phyloP scores from a whole-genome alignment of 139 green algal species.

The Spirogloea muscicola region DNA sequence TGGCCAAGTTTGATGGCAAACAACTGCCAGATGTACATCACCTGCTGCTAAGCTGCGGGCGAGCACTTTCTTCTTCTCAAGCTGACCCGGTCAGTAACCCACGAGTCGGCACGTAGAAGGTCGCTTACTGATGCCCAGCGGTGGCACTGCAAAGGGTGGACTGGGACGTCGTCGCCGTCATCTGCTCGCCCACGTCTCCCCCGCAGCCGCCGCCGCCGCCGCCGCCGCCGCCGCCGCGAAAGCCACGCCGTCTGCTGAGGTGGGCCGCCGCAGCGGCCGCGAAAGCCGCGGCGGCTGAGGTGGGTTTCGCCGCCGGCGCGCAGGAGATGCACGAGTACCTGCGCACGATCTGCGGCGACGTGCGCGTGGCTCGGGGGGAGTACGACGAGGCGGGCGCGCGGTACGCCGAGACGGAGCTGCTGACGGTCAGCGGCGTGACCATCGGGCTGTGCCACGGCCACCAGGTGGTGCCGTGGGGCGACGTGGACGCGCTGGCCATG shows the following conservation, averaged over 20 bases:
- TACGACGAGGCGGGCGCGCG: constrained; percentile 77
- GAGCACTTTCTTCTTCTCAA: no score
- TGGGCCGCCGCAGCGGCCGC: background rate
- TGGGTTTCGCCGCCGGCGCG: background rate
- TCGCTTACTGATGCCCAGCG: no score
- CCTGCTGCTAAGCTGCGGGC: no score
- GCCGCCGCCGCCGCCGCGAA: background rate
- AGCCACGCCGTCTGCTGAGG: background rate
- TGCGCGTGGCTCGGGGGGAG: constrained; percentile 78
- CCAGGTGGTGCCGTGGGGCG: constrained; percentile 81
- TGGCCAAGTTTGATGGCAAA: no score
- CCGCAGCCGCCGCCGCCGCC: constrained; percentile 12
- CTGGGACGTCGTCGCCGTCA: no score
- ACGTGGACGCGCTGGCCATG: constrained; percentile 66
- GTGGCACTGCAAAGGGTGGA: no score
- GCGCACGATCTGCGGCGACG: constrained; percentile 66
- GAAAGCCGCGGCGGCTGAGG: background rate
- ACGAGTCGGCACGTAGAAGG: no score
- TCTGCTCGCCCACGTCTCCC: no score
- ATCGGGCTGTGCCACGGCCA: constrained; percentile 88
- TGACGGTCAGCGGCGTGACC: constrained; percentile 74
- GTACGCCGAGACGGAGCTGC: constrained; percentile 63
- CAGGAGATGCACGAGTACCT: constrained; percentile 83
- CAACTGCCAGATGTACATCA: no score
- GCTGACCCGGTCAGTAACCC: no score